Evolutionary conservation across 2,329 filamentous ascomycete genomes (phyloP).

Genomic region (Ceratocystis variospora): DNA sequence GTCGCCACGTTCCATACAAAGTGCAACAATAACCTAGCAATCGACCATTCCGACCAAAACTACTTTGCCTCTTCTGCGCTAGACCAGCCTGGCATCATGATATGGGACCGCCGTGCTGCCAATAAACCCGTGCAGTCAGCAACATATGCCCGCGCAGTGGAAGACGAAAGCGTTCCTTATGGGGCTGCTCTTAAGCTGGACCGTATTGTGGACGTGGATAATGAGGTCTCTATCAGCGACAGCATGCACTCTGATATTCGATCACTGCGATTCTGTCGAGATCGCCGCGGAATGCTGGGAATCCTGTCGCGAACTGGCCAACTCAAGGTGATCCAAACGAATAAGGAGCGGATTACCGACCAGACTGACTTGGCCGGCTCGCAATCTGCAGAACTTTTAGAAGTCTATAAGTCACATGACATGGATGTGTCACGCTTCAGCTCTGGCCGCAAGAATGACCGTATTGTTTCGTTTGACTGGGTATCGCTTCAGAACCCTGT

Average conservation of each 20-base stretch:
- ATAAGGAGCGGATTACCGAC: conserved; percentile 36
- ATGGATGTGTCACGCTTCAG: conserved; percentile 46
- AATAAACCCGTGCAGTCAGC: conserved; percentile 39
- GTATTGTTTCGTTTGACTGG: conserved; percentile 57
- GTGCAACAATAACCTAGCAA: conserved; percentile 57
- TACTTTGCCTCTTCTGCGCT: conserved; percentile 72
- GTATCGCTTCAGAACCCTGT: conserved; percentile 43
- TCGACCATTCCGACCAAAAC: conserved; percentile 67
- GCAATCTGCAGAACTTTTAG: conserved; percentile 39
- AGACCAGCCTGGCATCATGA: conserved; percentile 58
- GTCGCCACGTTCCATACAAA: conserved; percentile 50
- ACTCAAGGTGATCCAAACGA: conserved; percentile 46
- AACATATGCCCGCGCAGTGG: conserved; percentile 43
- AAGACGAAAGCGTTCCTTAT: conserved; percentile 49
- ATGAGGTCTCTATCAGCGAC: conserved; percentile 36
- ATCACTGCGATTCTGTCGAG: conserved; percentile 48
- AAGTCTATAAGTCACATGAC: conserved; percentile 46
- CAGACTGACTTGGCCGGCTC: conserved; percentile 21
- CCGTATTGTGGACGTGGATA: conserved; percentile 42
- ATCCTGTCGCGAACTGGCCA: conserved; percentile 50
- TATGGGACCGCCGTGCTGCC: conserved; percentile 63
- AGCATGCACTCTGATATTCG: conserved; percentile 48
- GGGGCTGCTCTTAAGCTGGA: conserved; percentile 47
- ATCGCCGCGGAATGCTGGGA: conserved; percentile 46
- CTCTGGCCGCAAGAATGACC: conserved; percentile 39